A percentile compares a stretch with the other conserved stretches of the same genome.
Conservation (phyloP, 331 rosid genomes). For the Pyracantha coccinea region DNA sequence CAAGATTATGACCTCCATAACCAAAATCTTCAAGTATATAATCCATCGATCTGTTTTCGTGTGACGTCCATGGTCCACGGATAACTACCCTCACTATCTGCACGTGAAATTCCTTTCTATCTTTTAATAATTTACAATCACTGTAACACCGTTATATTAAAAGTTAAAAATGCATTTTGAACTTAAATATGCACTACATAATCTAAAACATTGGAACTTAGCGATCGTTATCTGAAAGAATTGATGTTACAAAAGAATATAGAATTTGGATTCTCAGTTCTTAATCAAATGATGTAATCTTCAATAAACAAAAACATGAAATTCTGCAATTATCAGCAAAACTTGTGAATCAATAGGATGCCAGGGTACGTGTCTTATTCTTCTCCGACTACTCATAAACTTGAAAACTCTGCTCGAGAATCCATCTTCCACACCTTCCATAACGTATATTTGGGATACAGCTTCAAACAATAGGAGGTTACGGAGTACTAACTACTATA, state of each 20-base stretch:
- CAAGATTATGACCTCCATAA: slow-evolving; percentile 13
- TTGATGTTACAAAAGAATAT: not conserved
- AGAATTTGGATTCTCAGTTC: not conserved
- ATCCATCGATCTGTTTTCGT: not conserved
- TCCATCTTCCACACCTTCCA: not conserved
- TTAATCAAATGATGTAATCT: not conserved
- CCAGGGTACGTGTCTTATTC: not conserved
- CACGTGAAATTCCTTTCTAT: not conserved
- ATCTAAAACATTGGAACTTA: not conserved
- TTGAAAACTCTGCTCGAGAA: not conserved
- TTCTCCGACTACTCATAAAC: not conserved
- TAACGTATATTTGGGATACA: not conserved
- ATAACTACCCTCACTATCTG: not conserved
- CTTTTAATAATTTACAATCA: not conserved
- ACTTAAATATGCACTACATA: not conserved
- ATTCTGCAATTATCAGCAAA: too few species aligned
- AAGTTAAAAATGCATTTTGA: not conserved
- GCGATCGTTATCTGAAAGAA: not conserved
- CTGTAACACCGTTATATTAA: not conserved
- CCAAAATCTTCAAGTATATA: not conserved
- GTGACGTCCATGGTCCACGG: not conserved
- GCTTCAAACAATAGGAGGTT: not conserved
- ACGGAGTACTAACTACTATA: not conserved
- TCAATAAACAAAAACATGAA: too few species aligned
- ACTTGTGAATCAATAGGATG: too few species aligned